Conservation (phyloP, 805 yeast species). For the Spathaspora passalidarum region DNA sequence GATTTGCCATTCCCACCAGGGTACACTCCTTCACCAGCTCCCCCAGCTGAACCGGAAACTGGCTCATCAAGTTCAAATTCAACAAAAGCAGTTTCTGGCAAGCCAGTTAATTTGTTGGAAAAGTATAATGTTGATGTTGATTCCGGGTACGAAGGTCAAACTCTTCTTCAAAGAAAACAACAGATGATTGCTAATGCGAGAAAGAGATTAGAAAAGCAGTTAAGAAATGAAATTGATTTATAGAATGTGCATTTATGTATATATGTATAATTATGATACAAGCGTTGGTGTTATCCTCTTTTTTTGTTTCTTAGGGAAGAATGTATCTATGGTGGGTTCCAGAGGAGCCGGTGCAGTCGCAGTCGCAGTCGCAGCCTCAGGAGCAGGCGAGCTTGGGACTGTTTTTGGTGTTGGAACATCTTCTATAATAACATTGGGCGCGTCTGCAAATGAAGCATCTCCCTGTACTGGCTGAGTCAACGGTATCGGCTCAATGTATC, state of each 20-base stretch:
- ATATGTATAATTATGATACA: background rate
- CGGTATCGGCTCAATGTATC: conserved; percentile 4
- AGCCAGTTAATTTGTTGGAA: conserved; percentile 27
- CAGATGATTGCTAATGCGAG: conserved; percentile 43
- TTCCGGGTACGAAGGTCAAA: conserved; percentile 13
- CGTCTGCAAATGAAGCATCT: background rate
- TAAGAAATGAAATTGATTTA: conserved; percentile 22
- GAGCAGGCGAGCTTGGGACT: too few species aligned
- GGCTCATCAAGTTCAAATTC: conserved; percentile 3
- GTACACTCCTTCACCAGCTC: conserved; percentile 13
- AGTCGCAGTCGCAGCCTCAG: background rate
- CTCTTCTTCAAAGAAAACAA: conserved; percentile 27
- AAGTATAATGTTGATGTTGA: conserved; percentile 40
- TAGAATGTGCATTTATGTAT: conserved; percentile 1
- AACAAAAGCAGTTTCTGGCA: background rate
- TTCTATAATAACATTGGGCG: background rate
- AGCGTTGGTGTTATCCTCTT: conserved; percentile 21
- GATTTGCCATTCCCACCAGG: conserved; percentile 57
- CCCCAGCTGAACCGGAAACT: conserved; percentile 10
- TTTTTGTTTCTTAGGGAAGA: conserved; percentile 13
- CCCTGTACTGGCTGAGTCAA: background rate
- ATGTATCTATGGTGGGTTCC: conserved; percentile 10
- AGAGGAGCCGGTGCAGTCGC: background rate
- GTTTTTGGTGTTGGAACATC: background rate
- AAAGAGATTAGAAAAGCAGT: conserved; percentile 44